These are phyloP conservation scores for Eimeria tenella DNA, from an alignment of 169 alveolate species.

Conservation along the genomic window DNA sequence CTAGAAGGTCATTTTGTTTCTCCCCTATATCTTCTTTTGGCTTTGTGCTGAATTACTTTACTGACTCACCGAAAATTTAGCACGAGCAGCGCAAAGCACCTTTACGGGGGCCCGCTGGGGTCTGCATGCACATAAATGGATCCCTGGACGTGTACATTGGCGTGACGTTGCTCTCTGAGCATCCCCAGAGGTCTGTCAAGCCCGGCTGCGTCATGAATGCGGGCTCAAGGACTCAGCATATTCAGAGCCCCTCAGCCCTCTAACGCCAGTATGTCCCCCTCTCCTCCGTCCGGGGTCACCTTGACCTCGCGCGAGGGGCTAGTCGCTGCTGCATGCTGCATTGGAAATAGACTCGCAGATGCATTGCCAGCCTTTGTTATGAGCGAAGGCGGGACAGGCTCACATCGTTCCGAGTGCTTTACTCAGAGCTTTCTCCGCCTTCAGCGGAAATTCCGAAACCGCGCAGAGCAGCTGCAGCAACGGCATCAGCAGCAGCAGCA, in stretches of 20 bases:
- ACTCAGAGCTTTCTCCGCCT: background rate
- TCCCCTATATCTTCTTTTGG: background rate
- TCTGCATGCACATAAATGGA: background rate
- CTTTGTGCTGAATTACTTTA: background rate
- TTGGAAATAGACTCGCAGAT: background rate
- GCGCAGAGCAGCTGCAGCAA: background rate
- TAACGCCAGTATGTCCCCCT: background rate
- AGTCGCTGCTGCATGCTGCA: background rate
- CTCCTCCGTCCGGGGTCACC: background rate
- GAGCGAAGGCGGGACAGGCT: background rate
- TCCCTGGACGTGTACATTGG: background rate
- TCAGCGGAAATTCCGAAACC: background rate
- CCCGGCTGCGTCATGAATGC: background rate
- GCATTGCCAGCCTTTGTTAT: background rate
- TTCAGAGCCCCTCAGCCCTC: background rate
- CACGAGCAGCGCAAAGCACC: background rate
- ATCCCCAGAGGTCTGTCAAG: background rate
- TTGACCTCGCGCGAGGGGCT: background rate
- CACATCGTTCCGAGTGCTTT: background rate
- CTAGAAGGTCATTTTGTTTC: background rate
- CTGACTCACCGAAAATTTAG: background rate
- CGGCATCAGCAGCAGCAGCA: conserved; percentile 3
- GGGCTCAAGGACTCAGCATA: background rate
- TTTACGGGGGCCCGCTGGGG: background rate
- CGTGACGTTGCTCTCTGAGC: background rate